These are phyloP conservation scores for Chalciporus sp. DNA, from an alignment of 1,284 basidiomycete genomes.

Conservation along the genomic window DNA sequence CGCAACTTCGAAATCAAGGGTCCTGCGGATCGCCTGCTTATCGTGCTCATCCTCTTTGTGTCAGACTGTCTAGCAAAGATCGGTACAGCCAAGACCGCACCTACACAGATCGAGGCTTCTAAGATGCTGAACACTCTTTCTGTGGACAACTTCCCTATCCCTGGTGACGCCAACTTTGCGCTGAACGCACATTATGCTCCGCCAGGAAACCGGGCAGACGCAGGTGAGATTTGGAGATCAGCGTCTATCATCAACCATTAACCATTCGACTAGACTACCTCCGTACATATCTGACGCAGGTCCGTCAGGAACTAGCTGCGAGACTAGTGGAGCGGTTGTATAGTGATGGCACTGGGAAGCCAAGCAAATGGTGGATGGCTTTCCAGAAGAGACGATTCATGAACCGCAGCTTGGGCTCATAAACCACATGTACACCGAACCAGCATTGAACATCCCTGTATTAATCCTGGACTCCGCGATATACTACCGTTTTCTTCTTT, in stretches of 20 bases:
- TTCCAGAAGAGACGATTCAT: slow-evolving; percentile 98
- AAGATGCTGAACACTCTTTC: slow-evolving; percentile 91
- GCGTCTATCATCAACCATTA: background rate
- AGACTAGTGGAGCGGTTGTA: slow-evolving; percentile 90
- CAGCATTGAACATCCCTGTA: slow-evolving; percentile 1
- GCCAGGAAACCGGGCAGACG: slow-evolving; percentile 78
- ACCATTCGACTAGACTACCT: slow-evolving; percentile 66
- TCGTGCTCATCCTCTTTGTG: slow-evolving; percentile 97
- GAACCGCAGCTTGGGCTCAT: slow-evolving; percentile 81
- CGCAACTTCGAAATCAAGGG: slow-evolving; percentile 99
- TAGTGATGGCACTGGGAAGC: slow-evolving; percentile 81
- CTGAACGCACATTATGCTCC: slow-evolving; percentile 91
- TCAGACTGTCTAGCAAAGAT: slow-evolving; percentile 96
- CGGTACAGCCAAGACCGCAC: slow-evolving; percentile 64
- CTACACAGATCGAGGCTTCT: slow-evolving; percentile 82
- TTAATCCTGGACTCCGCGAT: slow-evolving; percentile 13
- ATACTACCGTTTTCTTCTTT: slow-evolving; percentile 58
- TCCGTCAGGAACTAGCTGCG: slow-evolving; percentile 87
- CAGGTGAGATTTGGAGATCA: slow-evolving; percentile 60
- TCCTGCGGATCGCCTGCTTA: slow-evolving; percentile 93
- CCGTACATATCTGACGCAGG: slow-evolving; percentile 90
- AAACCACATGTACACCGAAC: slow-evolving; percentile 21
- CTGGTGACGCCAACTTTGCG: slow-evolving; percentile 95
- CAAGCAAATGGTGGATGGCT: slow-evolving; percentile 99
- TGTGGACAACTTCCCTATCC: slow-evolving; percentile 91